Conservation (phyloP, 208 protist species). For the Strigomonas culicis region DNA sequence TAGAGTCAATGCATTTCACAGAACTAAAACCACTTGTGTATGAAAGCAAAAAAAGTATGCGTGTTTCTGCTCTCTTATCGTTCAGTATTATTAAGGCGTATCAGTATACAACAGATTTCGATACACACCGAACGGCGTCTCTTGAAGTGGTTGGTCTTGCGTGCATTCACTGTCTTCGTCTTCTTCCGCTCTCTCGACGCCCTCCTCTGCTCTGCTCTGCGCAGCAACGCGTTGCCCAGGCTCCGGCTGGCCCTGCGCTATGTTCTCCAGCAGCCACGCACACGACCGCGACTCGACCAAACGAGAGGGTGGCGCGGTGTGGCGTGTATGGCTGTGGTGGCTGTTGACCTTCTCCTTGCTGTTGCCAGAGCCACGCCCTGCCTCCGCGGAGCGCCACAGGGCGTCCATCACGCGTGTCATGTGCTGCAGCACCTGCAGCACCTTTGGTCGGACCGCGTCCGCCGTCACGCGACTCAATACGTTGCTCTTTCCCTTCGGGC, state of each 20-base stretch:
- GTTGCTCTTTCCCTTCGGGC: too few relatives aligned
- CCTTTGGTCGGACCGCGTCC: too few relatives aligned
- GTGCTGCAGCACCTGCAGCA: too few relatives aligned
- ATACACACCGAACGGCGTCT: constrained; percentile 10
- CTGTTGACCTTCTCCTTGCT: too few relatives aligned
- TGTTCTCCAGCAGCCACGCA: constrained; percentile 28
- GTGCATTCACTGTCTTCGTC: background rate
- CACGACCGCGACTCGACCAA: constrained; percentile 17
- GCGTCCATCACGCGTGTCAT: too few relatives aligned
- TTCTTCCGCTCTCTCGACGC: background rate
- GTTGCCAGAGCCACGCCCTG: too few relatives aligned
- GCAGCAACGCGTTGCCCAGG: background rate
- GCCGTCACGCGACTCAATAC: too few relatives aligned
- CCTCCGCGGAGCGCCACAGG: too few relatives aligned
- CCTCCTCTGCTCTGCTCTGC: too few relatives aligned
- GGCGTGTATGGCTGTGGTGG: too few relatives aligned
- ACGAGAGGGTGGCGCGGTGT: background rate
- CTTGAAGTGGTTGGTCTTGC: background rate
- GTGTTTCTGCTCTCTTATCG: too few relatives aligned
- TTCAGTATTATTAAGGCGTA: constrained; percentile 12
- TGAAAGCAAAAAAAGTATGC: too few relatives aligned
- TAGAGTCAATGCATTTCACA: background rate
- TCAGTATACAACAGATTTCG: constrained; percentile 29
- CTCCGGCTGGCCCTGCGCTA: constrained; percentile 11
- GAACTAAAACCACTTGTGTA: background rate